Evolutionary conservation across 2,329 filamentous ascomycete genomes (phyloP).

Genomic region (Ophiostoma piceae): DNA sequence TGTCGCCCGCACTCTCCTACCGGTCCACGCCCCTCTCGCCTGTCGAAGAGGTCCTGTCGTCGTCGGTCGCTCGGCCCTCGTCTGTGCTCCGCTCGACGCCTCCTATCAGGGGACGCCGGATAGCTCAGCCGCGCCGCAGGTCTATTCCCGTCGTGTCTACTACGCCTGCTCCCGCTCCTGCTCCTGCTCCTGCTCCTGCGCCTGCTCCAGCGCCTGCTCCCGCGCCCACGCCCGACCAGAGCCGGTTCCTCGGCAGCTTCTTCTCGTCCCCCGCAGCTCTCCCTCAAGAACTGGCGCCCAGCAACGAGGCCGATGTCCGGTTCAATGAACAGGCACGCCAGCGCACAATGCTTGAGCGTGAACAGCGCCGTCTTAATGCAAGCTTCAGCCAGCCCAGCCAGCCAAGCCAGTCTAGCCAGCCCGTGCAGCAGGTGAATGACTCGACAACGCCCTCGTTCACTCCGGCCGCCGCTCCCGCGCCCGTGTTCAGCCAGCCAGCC

Average conservation of each 20-base stretch:
- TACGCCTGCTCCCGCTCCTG: background rate
- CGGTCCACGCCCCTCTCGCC: conserved; percentile 6
- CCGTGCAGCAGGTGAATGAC: background rate
- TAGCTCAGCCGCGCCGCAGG: background rate
- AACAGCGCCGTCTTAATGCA: background rate
- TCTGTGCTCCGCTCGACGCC: conserved; percentile 10
- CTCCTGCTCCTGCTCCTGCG: background rate
- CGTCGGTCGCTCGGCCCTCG: conserved; percentile 1
- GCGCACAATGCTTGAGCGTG: background rate
- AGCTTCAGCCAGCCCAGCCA: background rate
- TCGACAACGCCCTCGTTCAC: conserved; percentile 11
- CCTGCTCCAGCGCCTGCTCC: background rate
- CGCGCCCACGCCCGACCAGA: background rate
- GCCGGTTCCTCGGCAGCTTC: conserved; percentile 35
- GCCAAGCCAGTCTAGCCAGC: background rate
- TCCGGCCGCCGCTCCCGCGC: background rate
- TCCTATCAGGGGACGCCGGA: background rate
- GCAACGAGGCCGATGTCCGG: conserved; percentile 23
- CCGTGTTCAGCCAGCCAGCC: background rate
- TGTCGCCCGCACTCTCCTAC: background rate
- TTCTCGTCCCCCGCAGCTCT: conserved; percentile 52
- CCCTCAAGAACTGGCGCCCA: conserved; percentile 32
- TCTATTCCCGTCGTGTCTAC: background rate
- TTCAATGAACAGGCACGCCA: conserved; percentile 24
- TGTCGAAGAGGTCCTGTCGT: background rate